Evolutionary conservation across 306 rosid species (phyloP), one percentile per base, ranked within the genome.

Genomic region (Fragaria ananassa): DNA sequence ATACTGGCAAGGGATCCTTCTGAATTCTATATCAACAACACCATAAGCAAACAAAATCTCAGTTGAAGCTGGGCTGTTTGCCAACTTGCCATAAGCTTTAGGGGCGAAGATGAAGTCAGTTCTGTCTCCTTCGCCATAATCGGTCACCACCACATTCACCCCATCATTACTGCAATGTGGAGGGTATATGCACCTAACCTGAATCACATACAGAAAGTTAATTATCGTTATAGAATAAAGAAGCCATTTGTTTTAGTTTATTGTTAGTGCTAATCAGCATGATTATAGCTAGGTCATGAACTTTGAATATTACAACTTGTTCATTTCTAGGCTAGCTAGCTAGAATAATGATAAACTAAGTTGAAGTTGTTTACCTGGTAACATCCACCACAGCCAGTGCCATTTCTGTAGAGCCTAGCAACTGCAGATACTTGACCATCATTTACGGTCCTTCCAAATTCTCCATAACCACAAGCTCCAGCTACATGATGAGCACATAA

Each of bases 401-500:
- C 98, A 78, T 87, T 81, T 79, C 63, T 89, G 74, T 83, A 94
- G 23, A 94, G 96, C 76, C 81, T 62, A 8, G 96, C 80, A 72
- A 90, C 96, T 14, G 91, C 96, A n/a, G 96, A 47, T 3, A 94
- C 98, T 39, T 67, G 81, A 46, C 96, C 98, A 72, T 90, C 89
- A 69, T 91, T 86, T 37, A 91, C 85, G 0, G 93, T 91, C 25
- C 86, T 91, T 84, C 98, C 98, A 34, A 75, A 87, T 75, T 87
- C 98, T 2, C 91, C 91, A 77, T 72, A 94, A 15, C 98, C 97
- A 82, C 98, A 94, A 64, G 97, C 98, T 76, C 98, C 98, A 41
- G 75, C 98, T 91, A 71, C 44, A 74, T 18, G 50, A 79, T 27
- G 10, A 62, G 10, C 42, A 62, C 6, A 62, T 29, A 29, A 2